These are phyloP conservation scores for Venturia carpophila DNA, from an alignment of 2,329 filamentous ascomycete genomes.

Conservation along the genomic window DNA sequence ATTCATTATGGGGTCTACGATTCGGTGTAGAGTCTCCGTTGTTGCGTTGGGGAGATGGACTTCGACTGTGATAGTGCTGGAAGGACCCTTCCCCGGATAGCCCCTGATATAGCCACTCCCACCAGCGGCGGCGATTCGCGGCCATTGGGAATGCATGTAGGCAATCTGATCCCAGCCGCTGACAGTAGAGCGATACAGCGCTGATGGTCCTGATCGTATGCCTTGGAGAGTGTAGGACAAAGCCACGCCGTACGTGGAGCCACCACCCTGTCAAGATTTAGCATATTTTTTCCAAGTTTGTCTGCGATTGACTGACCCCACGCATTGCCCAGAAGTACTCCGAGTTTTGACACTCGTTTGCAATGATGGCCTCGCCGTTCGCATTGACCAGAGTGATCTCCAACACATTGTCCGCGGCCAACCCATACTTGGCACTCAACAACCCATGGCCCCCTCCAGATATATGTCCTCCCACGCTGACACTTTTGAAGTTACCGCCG, in stretches of 20 bases:
- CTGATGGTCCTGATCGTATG: constrained; percentile 9
- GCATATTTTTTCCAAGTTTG: no score
- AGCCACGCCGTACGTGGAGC: constrained; percentile 18
- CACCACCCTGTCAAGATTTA: constrained; percentile 12
- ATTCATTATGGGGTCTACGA: constrained; percentile 14
- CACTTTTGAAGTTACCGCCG: constrained; percentile 2
- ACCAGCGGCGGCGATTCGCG: constrained; percentile 14
- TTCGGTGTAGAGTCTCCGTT: not conserved
- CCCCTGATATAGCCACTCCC: constrained; percentile 15
- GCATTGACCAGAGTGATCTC: constrained; percentile 34
- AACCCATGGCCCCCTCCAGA: constrained; percentile 30
- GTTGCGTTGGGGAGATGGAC: constrained; percentile 11
- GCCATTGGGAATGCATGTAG: constrained; percentile 15
- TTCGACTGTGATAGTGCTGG: not conserved
- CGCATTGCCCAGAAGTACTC: constrained; percentile 18
- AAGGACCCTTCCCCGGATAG: not conserved
- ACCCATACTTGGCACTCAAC: constrained; percentile 28
- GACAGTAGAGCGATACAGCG: constrained; percentile 3
- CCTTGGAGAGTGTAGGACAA: constrained; percentile 15
- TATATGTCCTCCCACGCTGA: constrained; percentile 17
- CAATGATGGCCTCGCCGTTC: constrained; percentile 32
- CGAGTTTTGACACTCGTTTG: constrained; percentile 26
- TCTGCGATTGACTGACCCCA: constrained; percentile 14
- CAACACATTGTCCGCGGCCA: constrained; percentile 35
- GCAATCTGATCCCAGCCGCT: constrained; percentile 14